A percentile compares a stretch with the other conserved stretches of the same genome.
Evolutionary conservation across 176 grass and related monocot species (phyloP).

Genomic region (Aegilops umbellulata): DNA sequence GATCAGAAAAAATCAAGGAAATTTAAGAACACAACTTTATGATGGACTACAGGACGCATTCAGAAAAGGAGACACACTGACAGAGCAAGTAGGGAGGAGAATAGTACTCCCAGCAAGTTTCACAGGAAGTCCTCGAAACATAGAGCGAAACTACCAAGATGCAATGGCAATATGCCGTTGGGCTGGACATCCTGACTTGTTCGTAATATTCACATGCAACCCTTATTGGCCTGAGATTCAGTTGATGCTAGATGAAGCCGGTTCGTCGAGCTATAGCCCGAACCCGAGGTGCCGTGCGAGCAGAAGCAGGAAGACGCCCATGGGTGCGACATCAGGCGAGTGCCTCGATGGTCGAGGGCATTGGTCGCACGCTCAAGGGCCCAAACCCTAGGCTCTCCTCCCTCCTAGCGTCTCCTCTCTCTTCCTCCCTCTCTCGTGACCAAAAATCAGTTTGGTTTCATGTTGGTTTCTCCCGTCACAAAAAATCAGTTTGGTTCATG

Average conservation of each 20-base stretch:
- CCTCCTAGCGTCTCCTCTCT: too few species aligned
- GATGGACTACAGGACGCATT: slow-evolving; percentile 2
- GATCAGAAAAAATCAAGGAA: slow-evolving; percentile 6
- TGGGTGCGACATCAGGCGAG: too few species aligned
- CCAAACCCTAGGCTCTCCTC: too few species aligned
- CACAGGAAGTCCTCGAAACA: slow-evolving; percentile 23
- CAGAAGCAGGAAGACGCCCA: too few species aligned
- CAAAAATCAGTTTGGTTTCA: too few species aligned
- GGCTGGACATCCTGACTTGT: not conserved
- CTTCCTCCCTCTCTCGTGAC: too few species aligned
- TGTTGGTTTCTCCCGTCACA: too few species aligned
- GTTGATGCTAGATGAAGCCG: not conserved
- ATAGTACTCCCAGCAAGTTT: slow-evolving; percentile 29
- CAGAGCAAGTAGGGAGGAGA: slow-evolving; percentile 9
- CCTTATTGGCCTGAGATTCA: slow-evolving; percentile 11
- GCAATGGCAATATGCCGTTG: not conserved
- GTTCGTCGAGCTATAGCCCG: too few species aligned
- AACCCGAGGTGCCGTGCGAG: too few species aligned
- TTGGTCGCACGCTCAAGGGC: too few species aligned
- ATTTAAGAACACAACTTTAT: slow-evolving; percentile 12
- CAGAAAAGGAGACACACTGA: slow-evolving; percentile 9
- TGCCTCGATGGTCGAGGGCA: too few species aligned
- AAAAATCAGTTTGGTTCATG: too few species aligned
- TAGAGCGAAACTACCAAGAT: slow-evolving; percentile 5
- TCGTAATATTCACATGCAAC: slow-evolving; percentile 6